Base-by-base conservation (phyloP, 257 asterid genomes). In the Nicotiana knightiana region DNA sequence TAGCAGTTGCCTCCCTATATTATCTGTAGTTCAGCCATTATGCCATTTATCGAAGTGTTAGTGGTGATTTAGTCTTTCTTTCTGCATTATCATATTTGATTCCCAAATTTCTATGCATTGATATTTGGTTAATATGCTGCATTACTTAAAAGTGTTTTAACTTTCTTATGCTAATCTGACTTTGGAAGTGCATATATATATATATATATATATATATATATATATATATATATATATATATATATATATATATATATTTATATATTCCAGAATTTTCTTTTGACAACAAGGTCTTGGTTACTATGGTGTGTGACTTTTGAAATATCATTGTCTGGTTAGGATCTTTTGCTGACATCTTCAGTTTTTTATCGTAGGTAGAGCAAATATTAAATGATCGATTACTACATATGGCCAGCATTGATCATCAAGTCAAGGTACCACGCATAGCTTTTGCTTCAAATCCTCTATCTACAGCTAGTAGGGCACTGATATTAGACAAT, bases 381-480 rank as follows among this genome's bases (percentile, higher is more conserved):
- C 89, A 87, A 71, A 81, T 67, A 81, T 86, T 96, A 85, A 90
- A 83, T 89, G 98, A 91, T 83, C 93, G 85, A 85, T 89, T 93
- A 83, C 73, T 88, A 62, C 93, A 92, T 30, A 93, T 86, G 81
- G 93, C 97, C 64, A 90, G 85, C 87, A 91, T 89, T 86, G 98
- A 96, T 85, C 94, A 88, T 77, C 95, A 96, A 82, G 97, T 94
- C 73, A 94, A 96, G 97, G 99, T 96, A 93, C 83, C 35, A 62
- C 77, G 46, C 43, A 21, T 68, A 70, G 6, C 26, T 76, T 58
- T 57, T 16, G 46, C 35, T 81, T 51, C 32, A 39, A 18, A n/a
- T 76, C 32, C 16, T 70, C 58, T 70, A 70, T 43, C 33, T 70
- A 43, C 6, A 53, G 37, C 78, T 43, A 21, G 35, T 70, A 11